Base-by-base conservation (phyloP, 164 flowering plant species). In the Sextonia rubra region DNA sequence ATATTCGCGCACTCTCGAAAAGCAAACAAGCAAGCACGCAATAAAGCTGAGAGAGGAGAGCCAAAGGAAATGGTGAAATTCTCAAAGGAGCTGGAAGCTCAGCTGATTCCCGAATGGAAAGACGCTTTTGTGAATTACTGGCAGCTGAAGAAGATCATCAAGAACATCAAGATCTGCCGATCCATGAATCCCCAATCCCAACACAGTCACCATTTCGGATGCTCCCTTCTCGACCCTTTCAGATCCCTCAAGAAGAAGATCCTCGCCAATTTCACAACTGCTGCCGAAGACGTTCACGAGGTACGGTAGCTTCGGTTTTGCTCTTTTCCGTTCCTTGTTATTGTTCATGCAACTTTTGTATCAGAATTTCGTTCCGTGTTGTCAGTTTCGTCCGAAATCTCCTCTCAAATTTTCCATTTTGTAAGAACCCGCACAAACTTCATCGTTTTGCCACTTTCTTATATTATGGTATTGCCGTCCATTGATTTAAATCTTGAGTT, bases 71-170 rank as follows among this genome's bases (percentile, higher is more conserved):
- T 93, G 98, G 98, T 91, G 82, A 93, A 93, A 85, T 93, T 93
- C 80, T 93, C 98, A 2, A 93, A 93, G 79, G 89, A 91, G 78
- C 89, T 93, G 1, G 93, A 93, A 77, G 98, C 98, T 69, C 98
- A 90, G 64, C 85, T 93, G 12, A 93, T 93, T n/a, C 98, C 98
- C 2, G 97, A 93, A 75, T 93, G 98, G 98, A 90, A 86, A 49
- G 97, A 91, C 7, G 91, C 91, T 0, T 93, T 88, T 24, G 97
- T 91, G 11, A 88, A 91, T 73, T 93, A 93, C 75, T 83, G 97
- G 90, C 91, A 84, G 25, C 85, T 93, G 60, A 93, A 93, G 82
- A 93, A 90, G 65, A 85, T 83, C 47, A 78, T 93, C 18, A 93
- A 90, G 82, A 88, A 83, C 77, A 85, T 93, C 60, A 91, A 88